Evolutionary conservation across 768 basidiomycete species (phyloP), one percentile per base, ranked within the genome.

Genomic region (Lanmaoa pseudosensibilis): DNA sequence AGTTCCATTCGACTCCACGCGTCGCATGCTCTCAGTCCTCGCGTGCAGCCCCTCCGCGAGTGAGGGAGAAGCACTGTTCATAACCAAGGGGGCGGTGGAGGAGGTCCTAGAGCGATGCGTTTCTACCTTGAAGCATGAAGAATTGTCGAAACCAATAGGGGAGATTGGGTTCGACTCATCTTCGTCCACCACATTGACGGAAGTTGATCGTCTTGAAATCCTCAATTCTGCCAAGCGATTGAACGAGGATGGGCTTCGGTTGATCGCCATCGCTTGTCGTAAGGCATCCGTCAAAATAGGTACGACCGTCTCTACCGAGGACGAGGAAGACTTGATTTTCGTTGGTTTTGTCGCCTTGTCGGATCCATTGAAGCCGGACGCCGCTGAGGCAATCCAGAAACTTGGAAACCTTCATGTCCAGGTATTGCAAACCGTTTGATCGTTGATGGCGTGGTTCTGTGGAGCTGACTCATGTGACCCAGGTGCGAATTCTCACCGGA

Each of bases 401-500:
- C 63, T 71, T 16, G 64, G 68, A 10, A 56, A 32, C 16, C 68
- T 65, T 43, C 68, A 70, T 19, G 70, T 71, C 12, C 69, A 71
- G 67, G 69, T 71, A 63, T 47, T 23, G 46, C 38, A 38, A 36
- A 16, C n/a, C 18, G 13, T 50, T 54, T 39, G 11, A 15, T 38
- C 11, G 18, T 32, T 5, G 8, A 46, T 55, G 8, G 15, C 10
- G 1, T 33, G n/a, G 4, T 47, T 21, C 10, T 37, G 18, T 43
- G 59, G 52, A 65, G 55, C 38, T 56, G 44, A 49, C 25, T n/a
- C 30, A 46, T 18, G 43, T 40, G 13, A 41, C 11, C 1, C n/a
- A 69, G 71, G 68, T 70, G 12, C 71, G 71, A 46, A 75, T 73
- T 56, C 73, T 73, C 36, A 73, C 73, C 2, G 74, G 73, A 34